Base-by-base conservation (phyloP, 2,329 filamentous ascomycete species). In the Cercospora berteroae region DNA sequence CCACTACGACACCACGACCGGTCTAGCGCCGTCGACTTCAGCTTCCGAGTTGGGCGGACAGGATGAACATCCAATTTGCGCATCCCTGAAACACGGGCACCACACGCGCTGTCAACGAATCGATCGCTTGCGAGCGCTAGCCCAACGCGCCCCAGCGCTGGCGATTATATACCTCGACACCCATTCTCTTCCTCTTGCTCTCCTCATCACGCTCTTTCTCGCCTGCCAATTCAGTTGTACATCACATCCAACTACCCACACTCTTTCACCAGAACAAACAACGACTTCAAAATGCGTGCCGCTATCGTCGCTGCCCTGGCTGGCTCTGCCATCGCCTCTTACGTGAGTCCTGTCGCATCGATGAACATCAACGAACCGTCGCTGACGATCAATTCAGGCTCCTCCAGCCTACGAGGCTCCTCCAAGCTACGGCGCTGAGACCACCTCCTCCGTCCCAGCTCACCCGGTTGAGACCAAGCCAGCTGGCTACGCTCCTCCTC, bases 201-300 rank as follows among this genome's bases (percentile, higher is more conserved):
- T 65, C 63, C 59, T 23, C 55, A 60, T 65, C 58, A 65, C 58
- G 25, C 31, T 61, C 63, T 25, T 59, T 60, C 63, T 36, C 44
- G 23, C 50, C 50, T 63, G 61, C 61, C 61, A 63, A 63, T 33
- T 31, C 61, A 50, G 52, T 57, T 50, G 48, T 63, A 42, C 48
- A 52, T 31, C 48, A 29, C 31, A 57, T 57, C 66, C 66, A 68
- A 68, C 66, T 68, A 65, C 63, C 62, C 44, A 65, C 66, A 62
- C 63, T 68, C 66, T 65, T 65, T 65, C 25, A 33, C 56, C 44
- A 62, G 55, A 29, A 39, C 50, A 65, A 63, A 48, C 56, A 42
- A 65, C 42, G 25, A 60, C 60, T 50, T 50, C 64, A 71, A 71
- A 52, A 85, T 85, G 83, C 83, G 81, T 80, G 73, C 70, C 69